Evolutionary conservation across 2,329 filamentous ascomycete species (phyloP).

Genomic region (Diaporthe amygdali): DNA sequence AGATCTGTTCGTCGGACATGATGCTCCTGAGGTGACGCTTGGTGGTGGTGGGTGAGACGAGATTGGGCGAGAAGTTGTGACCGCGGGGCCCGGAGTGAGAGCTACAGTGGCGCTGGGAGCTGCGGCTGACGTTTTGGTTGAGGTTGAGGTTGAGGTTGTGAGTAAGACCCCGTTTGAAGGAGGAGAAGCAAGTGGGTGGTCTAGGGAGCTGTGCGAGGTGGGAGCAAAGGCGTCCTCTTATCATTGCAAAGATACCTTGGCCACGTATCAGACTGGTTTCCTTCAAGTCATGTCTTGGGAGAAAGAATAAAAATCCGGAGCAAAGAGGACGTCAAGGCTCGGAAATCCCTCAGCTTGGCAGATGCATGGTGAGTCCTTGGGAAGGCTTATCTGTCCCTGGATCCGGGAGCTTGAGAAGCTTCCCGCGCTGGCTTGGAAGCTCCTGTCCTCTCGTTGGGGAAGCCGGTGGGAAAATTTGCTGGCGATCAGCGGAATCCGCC

Average conservation of each 20-base stretch:
- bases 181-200: slow-evolving; percentile 7
- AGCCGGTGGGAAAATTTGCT: background rate
- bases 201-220: slow-evolving; percentile 1
- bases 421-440: background rate
- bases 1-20: slow-evolving; percentile 47
- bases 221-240: slow-evolving; percentile 22
- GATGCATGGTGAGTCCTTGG: background rate
- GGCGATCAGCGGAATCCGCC: slow-evolving; percentile 7
- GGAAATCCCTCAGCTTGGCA: slow-evolving; percentile 14
- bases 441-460: background rate
- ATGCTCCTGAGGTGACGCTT: background rate
- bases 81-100: background rate
- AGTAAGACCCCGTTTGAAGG: background rate
- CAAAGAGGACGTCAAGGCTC: background rate
- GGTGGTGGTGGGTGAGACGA: background rate
- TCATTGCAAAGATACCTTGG: slow-evolving; percentile 18
- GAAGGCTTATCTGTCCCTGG: background rate
- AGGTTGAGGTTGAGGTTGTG: background rate
- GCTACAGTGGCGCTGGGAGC: background rate
- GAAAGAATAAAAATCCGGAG: background rate
- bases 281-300: background rate
- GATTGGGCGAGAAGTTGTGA: slow-evolving; percentile 16
- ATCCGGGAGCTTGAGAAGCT: background rate
- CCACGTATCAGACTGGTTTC: background rate
- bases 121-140: background rate